Conservation (phyloP, 495 filamentous ascomycete species). For the Trichoderma virens region DNA sequence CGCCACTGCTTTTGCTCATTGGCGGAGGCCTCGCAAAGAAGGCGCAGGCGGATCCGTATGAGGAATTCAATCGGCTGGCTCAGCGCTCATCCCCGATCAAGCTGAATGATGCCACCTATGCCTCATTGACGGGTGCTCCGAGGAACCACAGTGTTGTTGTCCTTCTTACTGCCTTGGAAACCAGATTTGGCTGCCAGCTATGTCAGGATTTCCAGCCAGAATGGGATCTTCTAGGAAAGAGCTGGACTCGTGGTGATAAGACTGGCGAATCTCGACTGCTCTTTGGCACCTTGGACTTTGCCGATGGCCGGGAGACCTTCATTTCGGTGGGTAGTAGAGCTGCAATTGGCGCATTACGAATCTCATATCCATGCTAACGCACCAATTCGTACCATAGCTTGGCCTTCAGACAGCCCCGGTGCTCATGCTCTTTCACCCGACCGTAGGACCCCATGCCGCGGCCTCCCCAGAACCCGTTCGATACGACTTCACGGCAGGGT, state of each 20-base stretch:
- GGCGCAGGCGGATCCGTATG: conserved; percentile 49
- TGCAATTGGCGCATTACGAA: background rate
- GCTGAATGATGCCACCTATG: conserved; percentile 68
- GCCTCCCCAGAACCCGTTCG: conserved; percentile 59
- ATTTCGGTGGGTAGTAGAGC: conserved; percentile 61
- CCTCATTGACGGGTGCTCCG: conserved; percentile 63
- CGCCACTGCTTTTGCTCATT: conserved; percentile 46
- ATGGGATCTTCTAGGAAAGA: conserved; percentile 80
- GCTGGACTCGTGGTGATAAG: conserved; percentile 80
- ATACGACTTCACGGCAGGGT: conserved; percentile 83
- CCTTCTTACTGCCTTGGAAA: conserved; percentile 79
- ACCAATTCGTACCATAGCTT: conserved; percentile 45
- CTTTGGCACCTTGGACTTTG: conserved; percentile 84
- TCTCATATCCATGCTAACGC: background rate
- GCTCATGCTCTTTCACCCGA: conserved; percentile 81
- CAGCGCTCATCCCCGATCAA: conserved; percentile 60
- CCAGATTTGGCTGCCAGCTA: conserved; percentile 75
- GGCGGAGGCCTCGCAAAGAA: conserved; percentile 48
- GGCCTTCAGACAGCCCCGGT: conserved; percentile 93
- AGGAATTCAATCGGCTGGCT: conserved; percentile 58
- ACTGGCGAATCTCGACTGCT: conserved; percentile 61
- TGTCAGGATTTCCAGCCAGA: conserved; percentile 91
- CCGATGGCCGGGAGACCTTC: conserved; percentile 76
- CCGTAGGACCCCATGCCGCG: conserved; percentile 72
- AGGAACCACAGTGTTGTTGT: conserved; percentile 79